A percentile compares a stretch with the other conserved stretches of the same genome.
Conservation (phyloP, 2,329 filamentous ascomycete species). For the Lecanoromycetidae sp. region DNA sequence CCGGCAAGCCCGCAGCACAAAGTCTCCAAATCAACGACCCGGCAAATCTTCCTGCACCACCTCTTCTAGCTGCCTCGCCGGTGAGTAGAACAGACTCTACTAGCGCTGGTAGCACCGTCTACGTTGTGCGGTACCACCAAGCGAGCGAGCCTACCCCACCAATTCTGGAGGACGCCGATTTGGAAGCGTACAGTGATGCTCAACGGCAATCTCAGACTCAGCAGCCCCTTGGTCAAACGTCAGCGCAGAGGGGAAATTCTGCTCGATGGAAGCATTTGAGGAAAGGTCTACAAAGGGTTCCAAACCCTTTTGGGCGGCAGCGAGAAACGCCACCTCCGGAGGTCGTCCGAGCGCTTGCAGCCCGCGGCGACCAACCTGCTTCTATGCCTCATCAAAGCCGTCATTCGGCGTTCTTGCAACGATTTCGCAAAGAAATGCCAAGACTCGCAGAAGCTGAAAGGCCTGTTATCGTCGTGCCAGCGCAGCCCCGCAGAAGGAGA, state of each 20-base stretch:
- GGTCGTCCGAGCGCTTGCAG: conserved; percentile 39
- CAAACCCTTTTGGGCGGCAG: conserved; percentile 47
- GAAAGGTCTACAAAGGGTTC: conserved; percentile 38
- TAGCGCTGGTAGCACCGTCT: conserved; percentile 52
- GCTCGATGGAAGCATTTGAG: conserved; percentile 22
- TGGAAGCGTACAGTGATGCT: not conserved
- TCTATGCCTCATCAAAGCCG: not conserved
- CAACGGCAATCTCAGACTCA: not conserved
- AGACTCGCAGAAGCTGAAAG: conserved; percentile 30
- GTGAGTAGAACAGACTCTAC: conserved; percentile 49
- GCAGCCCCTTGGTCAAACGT: too few relatives aligned
- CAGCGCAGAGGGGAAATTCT: too few relatives aligned
- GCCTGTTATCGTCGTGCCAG: conserved; percentile 50
- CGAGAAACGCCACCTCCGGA: conserved; percentile 48
- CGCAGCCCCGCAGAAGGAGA: conserved; percentile 41
- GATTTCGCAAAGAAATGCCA: conserved; percentile 8
- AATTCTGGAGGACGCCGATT: conserved; percentile 20
- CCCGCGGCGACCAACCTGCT: conserved; percentile 15
- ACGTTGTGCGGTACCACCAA: conserved; percentile 50
- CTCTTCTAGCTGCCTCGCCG: conserved; percentile 40
- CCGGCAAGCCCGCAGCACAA: too few relatives aligned
- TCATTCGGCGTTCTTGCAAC: conserved; percentile 1
- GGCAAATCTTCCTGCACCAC: conserved; percentile 32
- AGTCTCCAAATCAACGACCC: conserved; percentile 14
- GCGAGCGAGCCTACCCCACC: conserved; percentile 37